Percentiles rank a stretch among this genome's conserved stretches.
Conservation (phyloP, 1,284 basidiomycete species). For the Gastroboletus turbinatus region DNA sequence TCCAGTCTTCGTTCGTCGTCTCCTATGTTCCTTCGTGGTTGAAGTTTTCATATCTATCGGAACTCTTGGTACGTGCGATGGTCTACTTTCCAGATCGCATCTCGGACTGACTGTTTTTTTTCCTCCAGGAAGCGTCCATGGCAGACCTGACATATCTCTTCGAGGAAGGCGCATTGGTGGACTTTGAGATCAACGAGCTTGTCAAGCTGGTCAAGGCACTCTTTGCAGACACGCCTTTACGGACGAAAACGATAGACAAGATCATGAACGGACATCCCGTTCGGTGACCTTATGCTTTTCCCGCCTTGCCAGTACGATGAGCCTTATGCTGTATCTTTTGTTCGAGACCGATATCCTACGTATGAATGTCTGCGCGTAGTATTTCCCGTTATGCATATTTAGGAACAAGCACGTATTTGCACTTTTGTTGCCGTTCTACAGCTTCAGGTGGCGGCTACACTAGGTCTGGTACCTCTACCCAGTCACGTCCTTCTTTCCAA, state of each 20-base stretch:
- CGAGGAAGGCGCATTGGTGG: conserved; percentile 87
- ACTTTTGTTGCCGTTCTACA: not conserved
- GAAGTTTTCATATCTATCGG: conserved; percentile 90
- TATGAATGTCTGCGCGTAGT: not conserved
- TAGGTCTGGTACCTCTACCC: not conserved
- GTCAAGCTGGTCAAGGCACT: conserved; percentile 81
- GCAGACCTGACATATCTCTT: conserved; percentile 93
- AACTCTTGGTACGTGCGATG: conserved; percentile 72
- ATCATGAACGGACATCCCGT: conserved; percentile 59
- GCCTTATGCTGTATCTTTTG: conserved; percentile 3
- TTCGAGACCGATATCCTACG: conserved; percentile 1
- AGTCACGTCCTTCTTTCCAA: not conserved
- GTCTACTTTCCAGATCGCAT: not conserved
- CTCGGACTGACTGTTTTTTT: conserved; percentile 4
- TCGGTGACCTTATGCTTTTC: conserved; percentile 8
- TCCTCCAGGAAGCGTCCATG: conserved; percentile 80
- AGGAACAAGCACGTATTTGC: not conserved
- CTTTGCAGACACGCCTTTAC: conserved; percentile 87
- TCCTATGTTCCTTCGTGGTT: conserved; percentile 90
- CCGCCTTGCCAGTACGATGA: not conserved
- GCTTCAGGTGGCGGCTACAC: not conserved
- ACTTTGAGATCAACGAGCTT: conserved; percentile 87
- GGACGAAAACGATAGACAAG: conserved; percentile 78
- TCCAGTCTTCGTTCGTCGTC: conserved; percentile 65
- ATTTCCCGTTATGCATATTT: conserved; percentile 20